These are phyloP conservation scores for Andrographis paniculata DNA, from an alignment of 305 asterid species.

Conservation along the genomic window DNA sequence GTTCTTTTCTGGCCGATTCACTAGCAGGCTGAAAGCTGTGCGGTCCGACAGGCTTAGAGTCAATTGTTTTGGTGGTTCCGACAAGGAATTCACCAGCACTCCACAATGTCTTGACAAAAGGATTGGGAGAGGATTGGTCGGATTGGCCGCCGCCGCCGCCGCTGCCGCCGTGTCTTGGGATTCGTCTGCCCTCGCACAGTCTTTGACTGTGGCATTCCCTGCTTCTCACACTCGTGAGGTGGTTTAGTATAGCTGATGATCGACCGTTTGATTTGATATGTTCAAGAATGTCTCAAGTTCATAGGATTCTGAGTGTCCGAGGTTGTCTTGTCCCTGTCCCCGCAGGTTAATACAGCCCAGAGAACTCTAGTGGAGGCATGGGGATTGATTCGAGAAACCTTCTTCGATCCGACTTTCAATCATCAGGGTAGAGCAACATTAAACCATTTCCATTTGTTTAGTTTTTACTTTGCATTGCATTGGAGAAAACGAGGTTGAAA, in stretches of 20 bases:
- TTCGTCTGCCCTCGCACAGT: slow-evolving; percentile 66
- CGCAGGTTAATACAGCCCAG: slow-evolving; percentile 78
- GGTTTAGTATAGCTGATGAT: not conserved
- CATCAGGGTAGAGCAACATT: slow-evolving; percentile 57
- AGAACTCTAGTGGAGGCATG: slow-evolving; percentile 94
- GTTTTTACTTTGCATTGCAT: not conserved
- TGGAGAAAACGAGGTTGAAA: slow-evolving; percentile 3
- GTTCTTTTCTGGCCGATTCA: slow-evolving; percentile 22
- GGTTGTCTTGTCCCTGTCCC: slow-evolving; percentile 5
- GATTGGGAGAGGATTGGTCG: slow-evolving; percentile 51
- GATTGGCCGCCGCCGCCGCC: slow-evolving; percentile 68
- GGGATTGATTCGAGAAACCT: slow-evolving; percentile 92
- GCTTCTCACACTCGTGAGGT: slow-evolving; percentile 88
- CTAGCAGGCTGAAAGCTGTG: slow-evolving; percentile 10
- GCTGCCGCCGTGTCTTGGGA: slow-evolving; percentile 42
- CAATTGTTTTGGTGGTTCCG: slow-evolving; percentile 17
- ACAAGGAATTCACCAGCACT: slow-evolving; percentile 15
- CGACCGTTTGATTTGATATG: not conserved
- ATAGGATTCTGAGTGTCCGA: not conserved
- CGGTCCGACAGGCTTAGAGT: slow-evolving; percentile 23
- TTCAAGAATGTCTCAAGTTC: not conserved
- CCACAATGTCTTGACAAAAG: slow-evolving; percentile 25
- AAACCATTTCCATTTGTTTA: not conserved
- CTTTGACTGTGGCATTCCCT: slow-evolving; percentile 86
- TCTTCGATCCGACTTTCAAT: slow-evolving; percentile 89